These are phyloP conservation scores for Blumeria hordei DNA, from an alignment of 2,329 filamentous ascomycete genomes.

Conservation along the genomic window DNA sequence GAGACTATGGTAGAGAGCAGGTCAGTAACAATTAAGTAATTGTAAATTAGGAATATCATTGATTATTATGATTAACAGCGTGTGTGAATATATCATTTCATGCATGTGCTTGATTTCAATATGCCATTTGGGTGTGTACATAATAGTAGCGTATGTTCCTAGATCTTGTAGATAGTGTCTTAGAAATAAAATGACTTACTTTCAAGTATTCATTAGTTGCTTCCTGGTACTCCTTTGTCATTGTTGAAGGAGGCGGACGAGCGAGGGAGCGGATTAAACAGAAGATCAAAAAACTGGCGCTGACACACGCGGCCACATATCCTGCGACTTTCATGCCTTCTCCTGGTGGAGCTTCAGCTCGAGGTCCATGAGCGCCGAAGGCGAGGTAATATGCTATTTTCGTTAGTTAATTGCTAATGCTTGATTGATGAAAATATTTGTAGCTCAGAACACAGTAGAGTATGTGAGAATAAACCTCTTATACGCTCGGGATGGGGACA, in stretches of 20 bases:
- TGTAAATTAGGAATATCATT: not conserved
- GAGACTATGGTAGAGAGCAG: conserved; percentile 27
- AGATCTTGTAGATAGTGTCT: not conserved
- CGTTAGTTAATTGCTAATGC: conserved; percentile 4
- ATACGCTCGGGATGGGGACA: not conserved
- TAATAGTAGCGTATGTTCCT: too few relatives aligned
- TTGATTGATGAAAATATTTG: not conserved
- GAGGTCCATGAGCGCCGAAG: conserved; percentile 88
- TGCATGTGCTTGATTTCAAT: not conserved
- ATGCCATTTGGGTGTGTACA: too few relatives aligned
- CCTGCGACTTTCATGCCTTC: conserved; percentile 59
- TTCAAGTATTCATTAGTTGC: conserved; percentile 80
- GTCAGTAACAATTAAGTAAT: conserved; percentile 2
- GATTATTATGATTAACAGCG: too few relatives aligned
- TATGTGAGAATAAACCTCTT: not conserved
- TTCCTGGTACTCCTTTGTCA: conserved; percentile 96
- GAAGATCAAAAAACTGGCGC: conserved; percentile 48
- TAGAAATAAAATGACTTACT: conserved; percentile 28
- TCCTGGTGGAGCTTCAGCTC: conserved; percentile 57
- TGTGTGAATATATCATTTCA: not conserved
- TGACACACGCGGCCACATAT: conserved; percentile 46
- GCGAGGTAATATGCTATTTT: conserved; percentile 88
- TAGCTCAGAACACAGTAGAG: not conserved
- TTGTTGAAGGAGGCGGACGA: conserved; percentile 51
- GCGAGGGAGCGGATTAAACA: conserved; percentile 45